A percentile compares a stretch with the other conserved stretches of the same genome.
Evolutionary conservation across 345 rosid species (phyloP).

Genomic region (Eucalyptus urophylla): DNA sequence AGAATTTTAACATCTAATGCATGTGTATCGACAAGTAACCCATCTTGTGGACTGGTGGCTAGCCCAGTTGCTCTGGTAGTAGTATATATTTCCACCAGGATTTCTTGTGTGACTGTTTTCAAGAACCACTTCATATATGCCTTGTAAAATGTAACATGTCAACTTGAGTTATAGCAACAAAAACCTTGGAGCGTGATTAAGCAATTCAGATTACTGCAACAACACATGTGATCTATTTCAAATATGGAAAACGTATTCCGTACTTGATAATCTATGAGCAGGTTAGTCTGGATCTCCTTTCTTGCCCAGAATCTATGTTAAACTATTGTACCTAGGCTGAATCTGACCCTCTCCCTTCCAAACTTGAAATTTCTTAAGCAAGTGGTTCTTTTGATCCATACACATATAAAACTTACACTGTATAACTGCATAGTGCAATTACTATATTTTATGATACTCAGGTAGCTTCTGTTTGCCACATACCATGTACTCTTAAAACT

Average conservation of each 20-base stretch:
- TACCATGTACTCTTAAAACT: not conserved
- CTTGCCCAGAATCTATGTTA: not conserved
- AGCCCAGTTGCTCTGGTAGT: not conserved
- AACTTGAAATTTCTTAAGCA: not conserved
- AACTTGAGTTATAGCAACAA: not conserved
- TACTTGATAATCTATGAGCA: not conserved
- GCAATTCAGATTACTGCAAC: not conserved
- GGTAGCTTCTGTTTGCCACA: not conserved
- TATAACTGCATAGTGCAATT: not conserved
- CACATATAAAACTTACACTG: not conserved
- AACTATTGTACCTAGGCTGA: not conserved
- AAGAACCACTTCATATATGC: not conserved
- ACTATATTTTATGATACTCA: not conserved
- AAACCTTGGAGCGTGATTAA: not conserved
- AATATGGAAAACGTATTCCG: not conserved
- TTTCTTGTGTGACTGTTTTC: not conserved
- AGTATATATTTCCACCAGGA: not conserved
- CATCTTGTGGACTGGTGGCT: not conserved
- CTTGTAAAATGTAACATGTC: not conserved
- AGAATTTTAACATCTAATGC: not conserved
- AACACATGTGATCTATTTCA: not conserved
- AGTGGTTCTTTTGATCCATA: not conserved
- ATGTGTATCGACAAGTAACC: not conserved
- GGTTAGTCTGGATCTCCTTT: not conserved
- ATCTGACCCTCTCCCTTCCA: not conserved